These are phyloP conservation scores for Lipomyces sp. DNA, from an alignment of 805 yeast genomes.

Conservation along the genomic window DNA sequence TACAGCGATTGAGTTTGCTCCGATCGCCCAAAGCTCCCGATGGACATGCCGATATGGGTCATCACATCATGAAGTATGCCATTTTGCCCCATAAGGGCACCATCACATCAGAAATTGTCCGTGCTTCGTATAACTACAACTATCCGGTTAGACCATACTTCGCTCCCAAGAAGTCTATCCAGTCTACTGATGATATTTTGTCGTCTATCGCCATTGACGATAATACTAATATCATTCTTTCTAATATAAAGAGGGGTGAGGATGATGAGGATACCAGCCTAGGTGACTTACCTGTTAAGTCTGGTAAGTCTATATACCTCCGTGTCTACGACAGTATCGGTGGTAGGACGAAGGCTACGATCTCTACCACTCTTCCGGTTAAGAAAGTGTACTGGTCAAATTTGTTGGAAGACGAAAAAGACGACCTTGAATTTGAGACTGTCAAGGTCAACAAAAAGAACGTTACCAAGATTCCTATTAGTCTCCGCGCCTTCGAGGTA, in stretches of 20 bases:
- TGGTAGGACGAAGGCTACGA: constrained; percentile 63
- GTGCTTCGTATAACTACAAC: constrained; percentile 80
- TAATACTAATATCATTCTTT: constrained; percentile 64
- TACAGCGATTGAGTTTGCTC: constrained; percentile 81
- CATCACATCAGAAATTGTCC: constrained; percentile 63
- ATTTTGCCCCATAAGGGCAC: constrained; percentile 80
- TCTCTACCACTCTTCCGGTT: constrained; percentile 57
- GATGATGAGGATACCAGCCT: constrained; percentile 60
- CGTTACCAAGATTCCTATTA: constrained; percentile 49
- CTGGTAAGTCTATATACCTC: constrained; percentile 59
- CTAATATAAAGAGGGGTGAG: constrained; percentile 85
- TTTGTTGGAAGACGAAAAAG: constrained; percentile 49
- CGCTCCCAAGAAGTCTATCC: constrained; percentile 30
- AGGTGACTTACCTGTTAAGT: constrained; percentile 50
- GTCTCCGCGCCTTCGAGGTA: constrained; percentile 77
- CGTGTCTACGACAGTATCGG: constrained; percentile 90
- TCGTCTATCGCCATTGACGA: constrained; percentile 51
- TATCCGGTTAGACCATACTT: constrained; percentile 49
- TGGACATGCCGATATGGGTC: constrained; percentile 91
- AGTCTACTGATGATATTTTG: constrained; percentile 41
- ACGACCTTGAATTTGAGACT: constrained; percentile 42
- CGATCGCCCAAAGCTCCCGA: constrained; percentile 96
- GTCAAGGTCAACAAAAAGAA: constrained; percentile 23
- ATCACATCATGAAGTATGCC: constrained; percentile 81
- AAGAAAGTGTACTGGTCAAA: constrained; percentile 57